phyloP scores from a whole-genome alignment of 78 protist genomes.

The Speleostelium caveatum region DNA sequence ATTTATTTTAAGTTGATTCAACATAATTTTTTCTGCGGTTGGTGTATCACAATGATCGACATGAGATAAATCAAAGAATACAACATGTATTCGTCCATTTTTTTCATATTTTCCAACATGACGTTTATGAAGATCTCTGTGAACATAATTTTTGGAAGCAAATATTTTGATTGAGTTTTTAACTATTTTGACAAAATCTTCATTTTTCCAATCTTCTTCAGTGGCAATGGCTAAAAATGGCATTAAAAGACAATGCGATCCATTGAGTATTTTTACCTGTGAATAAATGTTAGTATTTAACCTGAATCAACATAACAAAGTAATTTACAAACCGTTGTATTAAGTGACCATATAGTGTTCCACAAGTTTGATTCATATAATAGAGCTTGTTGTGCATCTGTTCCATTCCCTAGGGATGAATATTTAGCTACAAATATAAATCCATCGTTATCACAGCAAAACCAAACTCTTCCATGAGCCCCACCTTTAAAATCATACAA shows the following conservation, averaged over 20 bases:
- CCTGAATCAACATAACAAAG: too few species aligned
- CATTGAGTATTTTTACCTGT: neutral
- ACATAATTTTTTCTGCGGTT: neutral
- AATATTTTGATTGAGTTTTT: neutral
- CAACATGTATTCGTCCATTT: neutral
- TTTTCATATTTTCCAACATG: neutral
- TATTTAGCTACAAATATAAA: neutral
- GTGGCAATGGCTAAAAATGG: neutral
- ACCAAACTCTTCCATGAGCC: slow-evolving; percentile 1
- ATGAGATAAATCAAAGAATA: neutral
- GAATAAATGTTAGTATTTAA: neutral
- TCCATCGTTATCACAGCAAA: neutral
- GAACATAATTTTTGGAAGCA: neutral
- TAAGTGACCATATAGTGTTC: neutral
- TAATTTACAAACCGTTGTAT: neutral
- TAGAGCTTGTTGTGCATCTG: neutral
- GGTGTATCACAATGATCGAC: neutral
- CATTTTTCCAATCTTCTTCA: neutral
- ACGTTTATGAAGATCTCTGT: neutral
- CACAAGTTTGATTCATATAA: neutral
- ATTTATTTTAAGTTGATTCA: neutral
- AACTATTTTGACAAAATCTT: neutral
- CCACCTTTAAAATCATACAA: neutral
- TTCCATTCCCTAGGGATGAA: neutral
- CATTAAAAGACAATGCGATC: neutral